Base-by-base conservation (phyloP, 2,329 filamentous ascomycete species). In the Cladosporium austrohemisphaericum region DNA sequence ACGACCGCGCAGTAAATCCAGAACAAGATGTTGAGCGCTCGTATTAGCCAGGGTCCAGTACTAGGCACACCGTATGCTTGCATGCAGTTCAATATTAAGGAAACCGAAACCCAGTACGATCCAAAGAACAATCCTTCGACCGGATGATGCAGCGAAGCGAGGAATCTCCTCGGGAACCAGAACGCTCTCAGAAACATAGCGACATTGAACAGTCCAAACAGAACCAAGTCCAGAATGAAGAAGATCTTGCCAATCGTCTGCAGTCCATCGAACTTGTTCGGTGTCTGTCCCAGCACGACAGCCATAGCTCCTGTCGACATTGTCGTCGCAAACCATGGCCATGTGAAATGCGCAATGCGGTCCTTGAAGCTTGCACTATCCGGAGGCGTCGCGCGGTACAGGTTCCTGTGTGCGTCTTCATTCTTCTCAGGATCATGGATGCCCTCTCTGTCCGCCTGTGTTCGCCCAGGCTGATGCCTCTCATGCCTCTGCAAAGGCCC, bases 1-100 rank as follows among this genome's bases (percentile, higher is more conserved):
- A 84, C 82, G 19, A 76, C 63, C 2, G 71, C 69, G 11, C 82
- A 75, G 61, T 91, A 91, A 1, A 75, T 67, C 85, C 86, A 91
- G 65, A 88, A 91, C 3, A 80, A 72, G 0, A 83, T 72, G 45
- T 82, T 74, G 3, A 89, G 75, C 0, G 75, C 76, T 61, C 74
- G 76, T 2, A 78, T 68, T 9, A 87, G 76, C 59, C 78, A 77
- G 0, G 68, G 59, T 0, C 79, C 78, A 13, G 76, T 68, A 1
- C 73, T 67, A 0, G 80, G 77, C 11, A 85, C 78, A 14, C 79
- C 83, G 61, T 87, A 90, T 2, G 75, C 70, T 40, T 87, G 78
- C 0, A 83, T 80, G 50, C 80, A 78, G 4, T 81, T 81, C 54
- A 91, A 78, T 51, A 89, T 75, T 0, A 46, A 22, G 9, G 56